phyloP scores from a whole-genome alignment of 768 basidiomycete genomes.

The Paxillus involutus region DNA sequence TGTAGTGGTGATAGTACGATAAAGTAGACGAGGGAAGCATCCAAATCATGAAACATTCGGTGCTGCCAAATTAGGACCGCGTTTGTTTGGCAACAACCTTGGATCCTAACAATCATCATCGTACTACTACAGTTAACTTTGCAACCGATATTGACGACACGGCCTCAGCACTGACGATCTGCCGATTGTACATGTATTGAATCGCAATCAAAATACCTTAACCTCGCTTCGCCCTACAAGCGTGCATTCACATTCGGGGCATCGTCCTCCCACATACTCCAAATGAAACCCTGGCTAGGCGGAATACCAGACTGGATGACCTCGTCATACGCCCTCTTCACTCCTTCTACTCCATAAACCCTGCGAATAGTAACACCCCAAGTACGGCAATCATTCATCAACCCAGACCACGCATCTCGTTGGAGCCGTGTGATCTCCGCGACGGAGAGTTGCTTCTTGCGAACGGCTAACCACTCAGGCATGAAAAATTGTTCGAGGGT shows the following conservation, averaged over 20 bases:
- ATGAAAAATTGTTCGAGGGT: conserved; percentile 61
- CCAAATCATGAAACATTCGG: not conserved
- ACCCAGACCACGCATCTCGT: conserved; percentile 53
- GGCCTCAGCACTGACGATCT: not conserved
- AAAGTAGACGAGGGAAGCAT: not conserved
- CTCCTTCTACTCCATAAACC: conserved; percentile 45
- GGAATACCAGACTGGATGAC: conserved; percentile 46
- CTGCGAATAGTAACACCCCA: conserved; percentile 56
- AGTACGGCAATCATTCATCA: conserved; percentile 53
- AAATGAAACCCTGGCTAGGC: conserved; percentile 58
- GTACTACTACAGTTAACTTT: too few relatives aligned
- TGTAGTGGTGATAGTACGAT: not conserved
- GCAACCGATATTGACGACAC: too few relatives aligned
- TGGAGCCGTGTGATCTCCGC: conserved; percentile 51
- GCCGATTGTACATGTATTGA: too few relatives aligned
- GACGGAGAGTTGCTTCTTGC: conserved; percentile 46
- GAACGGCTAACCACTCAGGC: conserved; percentile 64
- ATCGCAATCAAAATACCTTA: too few relatives aligned
- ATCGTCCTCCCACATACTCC: conserved; percentile 61
- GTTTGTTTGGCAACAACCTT: conserved; percentile 12
- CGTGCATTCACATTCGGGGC: conserved; percentile 2
- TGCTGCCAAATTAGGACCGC: conserved; percentile 15
- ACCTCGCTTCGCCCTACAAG: conserved; percentile 6
- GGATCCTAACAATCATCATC: conserved; percentile 8
- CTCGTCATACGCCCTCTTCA: conserved; percentile 48